These are phyloP conservation scores for Camelina hispida DNA, from an alignment of 345 rosid genomes.

Conservation along the genomic window DNA sequence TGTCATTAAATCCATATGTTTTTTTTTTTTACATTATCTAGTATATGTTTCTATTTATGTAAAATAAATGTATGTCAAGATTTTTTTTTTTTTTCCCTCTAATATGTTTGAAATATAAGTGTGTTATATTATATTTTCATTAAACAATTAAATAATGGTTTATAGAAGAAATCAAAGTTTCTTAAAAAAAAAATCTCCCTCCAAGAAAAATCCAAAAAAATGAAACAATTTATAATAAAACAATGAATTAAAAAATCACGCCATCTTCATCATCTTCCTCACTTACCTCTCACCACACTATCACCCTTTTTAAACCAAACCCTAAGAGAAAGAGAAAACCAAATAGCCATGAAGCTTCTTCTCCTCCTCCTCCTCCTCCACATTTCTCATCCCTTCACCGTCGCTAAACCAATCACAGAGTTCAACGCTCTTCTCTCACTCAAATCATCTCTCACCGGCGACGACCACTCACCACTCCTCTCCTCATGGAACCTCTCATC, in stretches of 20 bases:
- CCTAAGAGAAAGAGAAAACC: constrained; percentile 27
- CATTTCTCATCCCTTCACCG: constrained; percentile 44
- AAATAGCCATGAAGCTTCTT: constrained; percentile 47
- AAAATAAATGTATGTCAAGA: not conserved
- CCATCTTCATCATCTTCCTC: constrained; percentile 31
- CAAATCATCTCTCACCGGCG: constrained; percentile 64
- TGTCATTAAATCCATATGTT: not conserved
- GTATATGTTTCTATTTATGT: not conserved
- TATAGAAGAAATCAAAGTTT: not conserved
- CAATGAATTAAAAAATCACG: not conserved
- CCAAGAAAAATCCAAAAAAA: constrained; percentile 4
- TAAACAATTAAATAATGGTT: not conserved
- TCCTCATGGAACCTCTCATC: constrained; percentile 64
- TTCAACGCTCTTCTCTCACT: constrained; percentile 66
- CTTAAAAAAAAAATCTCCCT: constrained; percentile 9
- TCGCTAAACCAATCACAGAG: constrained; percentile 55
- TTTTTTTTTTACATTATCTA: no score
- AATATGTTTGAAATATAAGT: not conserved
- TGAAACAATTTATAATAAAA: not conserved
- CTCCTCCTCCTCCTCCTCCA: constrained; percentile 49
- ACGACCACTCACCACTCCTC: constrained; percentile 58
- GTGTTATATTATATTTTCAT: not conserved
- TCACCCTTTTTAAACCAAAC: constrained; percentile 35
- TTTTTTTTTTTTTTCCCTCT: not conserved
- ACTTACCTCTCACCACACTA: constrained; percentile 41